Evolutionary conservation across 495 filamentous ascomycete species (phyloP).

Genomic region (Penicillium macrosclerotiorum): DNA sequence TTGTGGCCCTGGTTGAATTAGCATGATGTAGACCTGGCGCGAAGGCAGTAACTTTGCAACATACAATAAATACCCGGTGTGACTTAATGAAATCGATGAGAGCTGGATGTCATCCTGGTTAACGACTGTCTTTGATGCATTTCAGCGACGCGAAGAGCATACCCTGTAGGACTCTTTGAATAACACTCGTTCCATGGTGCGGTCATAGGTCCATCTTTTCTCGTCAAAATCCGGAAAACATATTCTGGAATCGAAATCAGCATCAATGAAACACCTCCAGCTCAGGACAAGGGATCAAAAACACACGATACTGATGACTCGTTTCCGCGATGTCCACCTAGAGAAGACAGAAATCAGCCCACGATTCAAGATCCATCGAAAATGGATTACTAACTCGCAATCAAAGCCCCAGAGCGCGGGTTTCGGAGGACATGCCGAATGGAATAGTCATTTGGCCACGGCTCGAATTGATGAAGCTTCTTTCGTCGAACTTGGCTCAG

Average conservation of each 20-base stretch:
- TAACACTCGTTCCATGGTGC: slow-evolving; percentile 36
- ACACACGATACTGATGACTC: slow-evolving; percentile 39
- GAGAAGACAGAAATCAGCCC: slow-evolving; percentile 9
- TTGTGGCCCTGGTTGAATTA: slow-evolving; percentile 34
- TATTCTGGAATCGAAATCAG: slow-evolving; percentile 23
- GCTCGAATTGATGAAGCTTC: slow-evolving; percentile 34
- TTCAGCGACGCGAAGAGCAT: background rate
- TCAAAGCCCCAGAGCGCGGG: slow-evolving; percentile 34
- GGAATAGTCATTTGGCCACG: slow-evolving; percentile 28
- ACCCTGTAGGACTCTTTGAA: slow-evolving; percentile 38
- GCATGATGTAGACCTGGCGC: background rate
- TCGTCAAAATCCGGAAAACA: slow-evolving; percentile 40
- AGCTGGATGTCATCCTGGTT: slow-evolving; percentile 28
- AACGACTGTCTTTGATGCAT: slow-evolving; percentile 7
- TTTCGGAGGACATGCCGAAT: slow-evolving; percentile 39
- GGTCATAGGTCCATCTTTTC: slow-evolving; percentile 34
- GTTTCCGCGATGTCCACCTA: slow-evolving; percentile 32
- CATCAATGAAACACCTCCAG: slow-evolving; percentile 1
- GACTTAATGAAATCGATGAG: slow-evolving; percentile 39
- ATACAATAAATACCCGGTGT: slow-evolving; percentile 40
- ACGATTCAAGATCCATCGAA: background rate
- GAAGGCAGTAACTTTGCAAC: background rate
- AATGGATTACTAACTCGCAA: slow-evolving; percentile 33
- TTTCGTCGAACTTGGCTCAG: slow-evolving; percentile 33
- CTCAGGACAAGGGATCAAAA: background rate